These are phyloP conservation scores for Yamadazyma diddensiae DNA, from an alignment of 1,139 yeast genomes.

Conservation along the genomic window DNA sequence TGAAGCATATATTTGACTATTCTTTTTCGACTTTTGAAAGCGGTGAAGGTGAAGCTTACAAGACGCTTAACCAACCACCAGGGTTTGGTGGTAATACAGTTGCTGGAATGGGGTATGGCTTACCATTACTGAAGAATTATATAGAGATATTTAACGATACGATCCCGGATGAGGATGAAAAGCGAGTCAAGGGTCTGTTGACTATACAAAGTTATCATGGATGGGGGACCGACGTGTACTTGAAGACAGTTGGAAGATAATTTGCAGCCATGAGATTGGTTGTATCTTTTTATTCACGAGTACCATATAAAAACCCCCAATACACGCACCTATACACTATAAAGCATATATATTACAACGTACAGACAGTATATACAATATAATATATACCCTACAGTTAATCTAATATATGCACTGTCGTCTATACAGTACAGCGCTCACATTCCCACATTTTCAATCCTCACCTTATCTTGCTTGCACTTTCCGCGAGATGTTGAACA, in stretches of 20 bases:
- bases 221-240: conserved; percentile 63
- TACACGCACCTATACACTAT: no score
- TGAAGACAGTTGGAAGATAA: conserved; percentile 24
- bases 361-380: no score
- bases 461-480: no score
- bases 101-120: conserved; percentile 96
- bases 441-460: no score
- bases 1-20: conserved; percentile 74
- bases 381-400: no score
- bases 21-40: conserved; percentile 77
- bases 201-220: conserved; percentile 80
- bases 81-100: conserved; percentile 69
- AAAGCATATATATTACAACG: no score
- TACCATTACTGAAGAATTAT: conserved; percentile 71
- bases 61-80: conserved; percentile 66
- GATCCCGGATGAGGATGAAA: conserved; percentile 15
- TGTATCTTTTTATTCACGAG: no score
- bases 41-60: conserved; percentile 55
- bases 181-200: conserved; percentile 54
- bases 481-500: not conserved
- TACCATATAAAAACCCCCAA: no score
- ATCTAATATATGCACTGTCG: no score
- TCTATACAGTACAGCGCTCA: no score
- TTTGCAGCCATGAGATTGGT: not conserved
- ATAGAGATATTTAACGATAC: conserved; percentile 45